Conservation (phyloP, 768 basidiomycete species). For the Calvatia gigantea region DNA sequence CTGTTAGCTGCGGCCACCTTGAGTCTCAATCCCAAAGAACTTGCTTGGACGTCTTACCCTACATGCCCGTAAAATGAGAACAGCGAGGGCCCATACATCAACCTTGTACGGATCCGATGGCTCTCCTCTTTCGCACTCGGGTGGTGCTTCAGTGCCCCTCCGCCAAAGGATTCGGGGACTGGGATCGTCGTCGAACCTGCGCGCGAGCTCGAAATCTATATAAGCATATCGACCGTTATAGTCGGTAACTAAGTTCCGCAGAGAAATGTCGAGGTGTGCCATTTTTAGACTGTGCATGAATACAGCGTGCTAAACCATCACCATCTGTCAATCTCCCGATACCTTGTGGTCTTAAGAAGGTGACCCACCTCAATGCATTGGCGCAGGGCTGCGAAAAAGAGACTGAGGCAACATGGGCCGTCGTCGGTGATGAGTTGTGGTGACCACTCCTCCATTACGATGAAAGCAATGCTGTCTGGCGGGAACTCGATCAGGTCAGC, state of each 20-base stretch:
- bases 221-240: constrained; percentile 62
- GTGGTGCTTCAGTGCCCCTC: constrained; percentile 66
- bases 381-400: constrained; percentile 54
- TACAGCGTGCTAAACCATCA: constrained; percentile 46
- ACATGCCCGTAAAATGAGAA: constrained; percentile 61
- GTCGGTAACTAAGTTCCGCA: constrained; percentile 67
- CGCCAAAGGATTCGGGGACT: constrained; percentile 37
- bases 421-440: constrained; percentile 51
- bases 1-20: constrained; percentile 43
- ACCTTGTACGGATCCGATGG: constrained; percentile 61
- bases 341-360: not conserved
- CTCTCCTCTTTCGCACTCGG: constrained; percentile 57
- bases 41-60: constrained; percentile 39
- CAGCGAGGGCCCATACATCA: constrained; percentile 70
- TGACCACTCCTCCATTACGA: constrained; percentile 83
- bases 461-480: constrained; percentile 53
- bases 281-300: constrained; percentile 69
- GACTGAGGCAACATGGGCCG: constrained; percentile 45
- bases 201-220: constrained; percentile 73
- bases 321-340: not conserved
- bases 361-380: constrained; percentile 64
- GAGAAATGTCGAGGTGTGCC: constrained; percentile 71
- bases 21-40: not conserved
- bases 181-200: constrained; percentile 39
- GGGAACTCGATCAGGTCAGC: constrained; percentile 56